Evolutionary conservation across 1,284 basidiomycete genomes (phyloP).

Genomic region (Rhodotorula sp.): DNA sequence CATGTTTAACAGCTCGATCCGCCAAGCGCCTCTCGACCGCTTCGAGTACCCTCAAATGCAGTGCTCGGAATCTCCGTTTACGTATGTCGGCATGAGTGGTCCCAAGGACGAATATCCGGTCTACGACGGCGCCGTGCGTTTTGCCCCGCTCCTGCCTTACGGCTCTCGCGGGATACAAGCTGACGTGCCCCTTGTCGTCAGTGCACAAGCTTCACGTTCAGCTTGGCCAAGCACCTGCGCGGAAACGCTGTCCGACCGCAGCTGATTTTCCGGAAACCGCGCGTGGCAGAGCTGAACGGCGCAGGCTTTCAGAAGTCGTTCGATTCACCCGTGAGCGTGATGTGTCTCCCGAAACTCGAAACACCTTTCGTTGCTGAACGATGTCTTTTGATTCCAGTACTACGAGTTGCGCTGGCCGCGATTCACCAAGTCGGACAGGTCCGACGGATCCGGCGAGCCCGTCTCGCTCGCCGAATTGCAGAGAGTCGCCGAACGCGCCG

Average conservation of each 20-base stretch:
- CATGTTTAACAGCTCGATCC: constrained; percentile 52
- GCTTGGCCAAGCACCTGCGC: constrained; percentile 18
- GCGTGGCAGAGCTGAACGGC: constrained; percentile 71
- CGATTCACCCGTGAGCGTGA: constrained; percentile 56
- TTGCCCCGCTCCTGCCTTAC: no score
- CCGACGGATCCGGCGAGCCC: constrained; percentile 6
- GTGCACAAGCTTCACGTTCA: constrained; percentile 34
- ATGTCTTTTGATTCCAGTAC: constrained; percentile 53
- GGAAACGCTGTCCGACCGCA: constrained; percentile 55
- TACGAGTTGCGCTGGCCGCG: constrained; percentile 81
- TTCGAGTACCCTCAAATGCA: constrained; percentile 12
- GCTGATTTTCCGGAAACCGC: constrained; percentile 61
- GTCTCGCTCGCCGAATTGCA: constrained; percentile 35
- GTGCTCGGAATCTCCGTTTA: neutral
- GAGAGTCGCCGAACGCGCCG: constrained; percentile 18
- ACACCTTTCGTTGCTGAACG: no score
- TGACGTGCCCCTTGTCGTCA: constrained; percentile 11
- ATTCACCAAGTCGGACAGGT: constrained; percentile 24
- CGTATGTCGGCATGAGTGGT: neutral
- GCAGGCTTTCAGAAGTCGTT: constrained; percentile 61
- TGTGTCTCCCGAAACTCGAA: neutral
- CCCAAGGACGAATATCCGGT: constrained; percentile 15
- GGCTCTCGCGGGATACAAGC: constrained; percentile 23
- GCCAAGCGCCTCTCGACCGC: constrained; percentile 53
- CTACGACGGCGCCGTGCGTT: constrained; percentile 21